Base-by-base conservation (phyloP, 164 flowering plant species). In the Echeveria elegans region DNA sequence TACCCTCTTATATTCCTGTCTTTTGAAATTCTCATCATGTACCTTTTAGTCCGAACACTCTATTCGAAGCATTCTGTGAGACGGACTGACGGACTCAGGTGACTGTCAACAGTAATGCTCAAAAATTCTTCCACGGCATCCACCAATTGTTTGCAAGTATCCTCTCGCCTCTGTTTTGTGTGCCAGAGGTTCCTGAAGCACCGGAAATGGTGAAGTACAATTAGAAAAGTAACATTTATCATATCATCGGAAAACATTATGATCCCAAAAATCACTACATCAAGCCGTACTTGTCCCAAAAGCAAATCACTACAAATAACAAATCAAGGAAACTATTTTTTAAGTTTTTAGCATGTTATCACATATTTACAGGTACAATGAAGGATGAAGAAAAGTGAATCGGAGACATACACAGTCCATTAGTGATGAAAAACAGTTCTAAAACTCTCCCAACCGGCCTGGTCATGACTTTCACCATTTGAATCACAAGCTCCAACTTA, bases 381-480 rank as follows among this genome's bases (percentile, higher is more conserved):
- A n/a, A 48, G 14, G 8, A 30, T 4, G n/a, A n/a, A n/a, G n/a
- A 23, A 56, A 19, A 32, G 63, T 6, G 23, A 28, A 14, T 16
- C 5, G 43, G 32, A 19, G 29, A 10, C 18, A 30, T 2, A 23
- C 11, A 86, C 92, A 79, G 41, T 66, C 68, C 74, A 73, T 89
- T 92, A 0, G 86, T 81, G 38, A 89, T 83, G 71, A 85, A 86
- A 79, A 89, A 86, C 31, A 89, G 80, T 74, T 89, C 92, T 74
- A 89, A 23, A 21, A 83, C 96, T 68, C 77, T 79, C 28, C 86
- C 92, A 74, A 88, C 96, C 0, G 96, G 96, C 6, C 88, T 85
- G n/a, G 93, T 86, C 69, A 78, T 86, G 62, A 88, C 94, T 77
- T 90, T 90, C 12, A 90, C 90, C 73, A 83, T 82, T 65, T 84